Evolutionary conservation across 257 asterid genomes (phyloP), one percentile per base, ranked within the genome.

Genomic region (Fraxinus quadrangulata): DNA sequence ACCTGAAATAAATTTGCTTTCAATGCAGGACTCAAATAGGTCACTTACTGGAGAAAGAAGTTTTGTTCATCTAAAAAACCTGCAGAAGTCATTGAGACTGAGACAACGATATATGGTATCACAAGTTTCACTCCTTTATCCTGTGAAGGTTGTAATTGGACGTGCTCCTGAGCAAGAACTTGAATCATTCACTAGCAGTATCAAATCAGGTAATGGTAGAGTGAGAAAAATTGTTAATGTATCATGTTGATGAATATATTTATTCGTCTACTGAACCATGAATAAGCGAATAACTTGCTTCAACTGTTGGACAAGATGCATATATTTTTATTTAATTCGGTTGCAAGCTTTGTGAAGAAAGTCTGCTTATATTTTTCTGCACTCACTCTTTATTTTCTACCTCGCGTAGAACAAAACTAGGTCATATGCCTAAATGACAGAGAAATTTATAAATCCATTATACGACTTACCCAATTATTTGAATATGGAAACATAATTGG

Each of bases 101-200:
- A 92, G 97, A 81, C 97, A 91, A 67, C 97, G 86, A 31, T 81
- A 77, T 78, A 85, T 91, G 97, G 87, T 92, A 67, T 88, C 97
- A n/a, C 98, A 92, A 83, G 88, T 94, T 83, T 89, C 91, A 56
- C 82, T 87, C 83, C 90, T 95, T 61, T 93, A 91, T 85, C 98
- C 99, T 2, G 96, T 95, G 81, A 95, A 92, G 86, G 81, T 89
- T 74, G 86, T 87, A 68, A 70, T 79, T 63, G 89, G 90, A 49
- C 93, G 80, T 78, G 74, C 88, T 71, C 89, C 83, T 66, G 97
- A 92, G 81, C 98, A 88, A 81, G 98, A 94, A 82, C 91, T 92
- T 78, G 98, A 91, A 85, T 92, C 96, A 69, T 92, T 91, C 81
- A 83, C 91, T 71, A 87, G 86, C 84, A 89, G 82, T 73, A 79